Evolutionary conservation across 257 asterid genomes (phyloP).

Genomic region (Galeopsis tetrahit): DNA sequence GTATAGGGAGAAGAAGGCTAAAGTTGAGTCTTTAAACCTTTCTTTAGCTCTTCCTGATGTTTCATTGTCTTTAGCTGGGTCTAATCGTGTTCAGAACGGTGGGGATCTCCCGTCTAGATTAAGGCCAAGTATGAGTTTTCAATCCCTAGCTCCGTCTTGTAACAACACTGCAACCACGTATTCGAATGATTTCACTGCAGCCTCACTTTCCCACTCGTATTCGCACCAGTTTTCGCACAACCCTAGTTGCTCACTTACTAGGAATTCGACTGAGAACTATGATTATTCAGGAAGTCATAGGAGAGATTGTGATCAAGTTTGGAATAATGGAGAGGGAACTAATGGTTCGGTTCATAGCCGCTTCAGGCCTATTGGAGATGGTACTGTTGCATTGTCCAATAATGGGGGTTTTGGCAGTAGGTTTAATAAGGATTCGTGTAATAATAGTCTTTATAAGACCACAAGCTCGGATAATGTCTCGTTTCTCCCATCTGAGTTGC

Average conservation of each 20-base stretch:
- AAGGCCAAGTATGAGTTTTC: constrained; percentile 70
- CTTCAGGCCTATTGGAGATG: constrained; percentile 88
- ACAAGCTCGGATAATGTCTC: constrained; percentile 72
- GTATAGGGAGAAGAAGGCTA: constrained; percentile 72
- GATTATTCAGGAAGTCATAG: constrained; percentile 74
- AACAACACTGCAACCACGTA: constrained; percentile 67
- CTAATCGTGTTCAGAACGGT: constrained; percentile 63
- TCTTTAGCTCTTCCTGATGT: constrained; percentile 81
- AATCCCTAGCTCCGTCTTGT: constrained; percentile 66
- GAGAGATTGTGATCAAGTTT: constrained; percentile 69
- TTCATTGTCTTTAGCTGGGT: constrained; percentile 75
- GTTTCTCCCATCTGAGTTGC: constrained; percentile 80
- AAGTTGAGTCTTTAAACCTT: constrained; percentile 79
- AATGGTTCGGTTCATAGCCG: constrained; percentile 91
- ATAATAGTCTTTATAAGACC: constrained; percentile 58
- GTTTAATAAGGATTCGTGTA: constrained; percentile 58
- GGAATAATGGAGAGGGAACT: constrained; percentile 96
- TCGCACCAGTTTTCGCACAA: constrained; percentile 84
- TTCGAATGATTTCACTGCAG: constrained; percentile 85
- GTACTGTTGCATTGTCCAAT: constrained; percentile 63
- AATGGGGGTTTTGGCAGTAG: constrained; percentile 52
- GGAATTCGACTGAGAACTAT: constrained; percentile 70
- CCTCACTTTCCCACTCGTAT: constrained; percentile 70
- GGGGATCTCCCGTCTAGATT: constrained; percentile 61
- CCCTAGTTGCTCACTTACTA: constrained; percentile 86